A percentile compares a stretch with the other conserved stretches of the same genome.
Evolutionary conservation across 192 early-diverging fungal species (phyloP).

Genomic region (Coemansia sp.): DNA sequence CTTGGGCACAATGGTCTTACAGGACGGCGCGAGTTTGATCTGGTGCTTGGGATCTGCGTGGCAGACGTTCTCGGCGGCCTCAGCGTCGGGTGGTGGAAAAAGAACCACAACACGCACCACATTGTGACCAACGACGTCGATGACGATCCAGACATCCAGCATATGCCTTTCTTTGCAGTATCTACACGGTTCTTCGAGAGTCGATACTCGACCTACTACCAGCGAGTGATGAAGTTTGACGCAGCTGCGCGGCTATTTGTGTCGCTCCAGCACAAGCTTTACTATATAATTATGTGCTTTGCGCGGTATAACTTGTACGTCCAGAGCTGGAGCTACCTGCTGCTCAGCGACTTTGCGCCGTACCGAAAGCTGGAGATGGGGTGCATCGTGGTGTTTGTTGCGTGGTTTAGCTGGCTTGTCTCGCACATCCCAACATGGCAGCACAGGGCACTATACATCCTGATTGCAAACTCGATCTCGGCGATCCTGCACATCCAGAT

Average conservation of each 20-base stretch:
- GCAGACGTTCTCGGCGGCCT: slow-evolving; percentile 84
- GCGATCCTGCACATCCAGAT: slow-evolving; percentile 92
- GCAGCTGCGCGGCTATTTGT: slow-evolving; percentile 71
- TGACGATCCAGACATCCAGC: slow-evolving; percentile 98
- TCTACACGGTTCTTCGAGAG: slow-evolving; percentile 74
- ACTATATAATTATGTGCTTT: slow-evolving; percentile 83
- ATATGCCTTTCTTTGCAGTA: slow-evolving; percentile 92
- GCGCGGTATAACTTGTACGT: slow-evolving; percentile 92
- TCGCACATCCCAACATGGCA: slow-evolving; percentile 68
- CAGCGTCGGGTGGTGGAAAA: slow-evolving; percentile 96
- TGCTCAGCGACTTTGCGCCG: slow-evolving; percentile 64
- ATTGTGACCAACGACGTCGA: slow-evolving; percentile 91
- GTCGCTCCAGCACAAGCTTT: slow-evolving; percentile 78
- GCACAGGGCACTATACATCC: slow-evolving; percentile 62
- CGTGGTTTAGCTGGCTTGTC: slow-evolving; percentile 75
- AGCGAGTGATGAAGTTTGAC: slow-evolving; percentile 80
- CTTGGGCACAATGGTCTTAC: slow-evolving; percentile 95
- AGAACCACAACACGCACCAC: slow-evolving; percentile 95
- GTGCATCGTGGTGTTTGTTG: slow-evolving; percentile 72
- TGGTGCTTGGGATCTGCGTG: slow-evolving; percentile 77
- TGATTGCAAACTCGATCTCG: slow-evolving; percentile 79
- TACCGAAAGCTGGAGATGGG: slow-evolving; percentile 73
- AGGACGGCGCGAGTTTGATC: slow-evolving; percentile 69
- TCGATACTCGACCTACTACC: slow-evolving; percentile 88
- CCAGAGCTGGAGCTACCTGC: slow-evolving; percentile 68